Evolutionary conservation across 257 asterid genomes (phyloP), one percentile per base, ranked within the genome.

Genomic region (Cynanchum wilfordii): DNA sequence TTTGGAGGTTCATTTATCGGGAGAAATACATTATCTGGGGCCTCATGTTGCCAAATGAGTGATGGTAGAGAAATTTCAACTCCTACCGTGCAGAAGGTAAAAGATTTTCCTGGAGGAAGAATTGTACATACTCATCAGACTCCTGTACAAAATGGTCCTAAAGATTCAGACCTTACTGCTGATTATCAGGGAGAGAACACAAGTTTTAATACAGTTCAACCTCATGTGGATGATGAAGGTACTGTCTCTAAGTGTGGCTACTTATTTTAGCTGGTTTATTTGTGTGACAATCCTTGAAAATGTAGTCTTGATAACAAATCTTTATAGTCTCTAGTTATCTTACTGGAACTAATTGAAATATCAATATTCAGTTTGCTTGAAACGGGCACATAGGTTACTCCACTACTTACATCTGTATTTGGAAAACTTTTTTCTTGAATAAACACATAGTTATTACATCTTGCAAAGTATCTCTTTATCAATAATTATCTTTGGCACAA

Each of bases 141-240:
- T 44, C 60, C 73, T 79, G 68, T 51, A 77, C 77, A 38, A 36
- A 69, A 72, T 78, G 83, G 71, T 44, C 64, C 63, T 73, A 85
- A 83, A 68, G 85, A 75, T 72, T 75, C 79, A n/a, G 82, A 72
- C 20, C 77, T 79, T 51, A 73, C 74, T 24, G 76, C 87, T 30
- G 90, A 79, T 66, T 88, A 73, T 83, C 91, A 82, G 81, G 91
- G 90, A 45, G 94, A 88, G 79, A 87, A 83, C 77, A 86, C 10
- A 50, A 71, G 56, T 36, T 70, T 45, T 73, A 69, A 59, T 72
- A 22, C 73, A 73, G 82, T 81, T 78, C 87, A 60, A 77, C 77
- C 77, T 81, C 76, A 76, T 81, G 80, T 70, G 72, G 85, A 45
- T 25, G 82, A 82, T 79, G 91, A 86, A 86, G 94, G 96, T 91